These are phyloP conservation scores for Synchytrium microbalum DNA, from an alignment of 371 early-diverging fungal species.

Conservation along the genomic window DNA sequence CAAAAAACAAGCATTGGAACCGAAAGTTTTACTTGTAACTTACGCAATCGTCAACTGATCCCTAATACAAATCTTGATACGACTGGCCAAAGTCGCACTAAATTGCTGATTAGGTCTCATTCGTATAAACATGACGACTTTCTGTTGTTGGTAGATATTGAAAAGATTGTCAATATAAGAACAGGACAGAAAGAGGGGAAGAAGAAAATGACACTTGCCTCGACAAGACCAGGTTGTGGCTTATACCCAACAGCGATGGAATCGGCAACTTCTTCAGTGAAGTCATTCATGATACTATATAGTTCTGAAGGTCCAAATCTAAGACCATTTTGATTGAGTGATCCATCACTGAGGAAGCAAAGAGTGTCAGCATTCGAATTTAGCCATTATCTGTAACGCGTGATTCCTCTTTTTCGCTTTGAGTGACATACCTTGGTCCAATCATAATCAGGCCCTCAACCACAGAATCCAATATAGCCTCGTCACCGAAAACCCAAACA, in stretches of 20 bases:
- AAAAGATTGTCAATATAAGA: too few species aligned
- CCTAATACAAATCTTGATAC: slow-evolving; percentile 63
- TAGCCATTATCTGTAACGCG: background rate
- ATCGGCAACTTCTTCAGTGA: slow-evolving; percentile 63
- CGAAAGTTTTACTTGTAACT: too few species aligned
- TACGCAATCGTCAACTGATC: slow-evolving; percentile 71
- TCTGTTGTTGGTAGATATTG: slow-evolving; percentile 62
- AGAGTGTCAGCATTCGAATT: background rate
- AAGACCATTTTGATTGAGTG: slow-evolving; percentile 90
- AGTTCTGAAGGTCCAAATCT: slow-evolving; percentile 93
- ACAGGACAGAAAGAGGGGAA: too few species aligned
- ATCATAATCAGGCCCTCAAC: slow-evolving; percentile 93
- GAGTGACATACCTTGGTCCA: slow-evolving; percentile 54
- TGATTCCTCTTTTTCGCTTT: background rate
- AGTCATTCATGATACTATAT: slow-evolving; percentile 64
- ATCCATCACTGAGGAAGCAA: slow-evolving; percentile 61
- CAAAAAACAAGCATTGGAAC: background rate
- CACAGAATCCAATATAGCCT: slow-evolving; percentile 67
- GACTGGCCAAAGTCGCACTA: slow-evolving; percentile 54
- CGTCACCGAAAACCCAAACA: slow-evolving; percentile 96
- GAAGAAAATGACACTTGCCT: too few species aligned
- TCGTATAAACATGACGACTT: slow-evolving; percentile 84
- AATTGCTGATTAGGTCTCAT: slow-evolving; percentile 53
- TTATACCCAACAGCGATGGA: slow-evolving; percentile 40
- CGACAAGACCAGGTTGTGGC: slow-evolving; percentile 11